phyloP scores from a whole-genome alignment of 805 yeast species.

The Barnettozyma botsteinii region DNA sequence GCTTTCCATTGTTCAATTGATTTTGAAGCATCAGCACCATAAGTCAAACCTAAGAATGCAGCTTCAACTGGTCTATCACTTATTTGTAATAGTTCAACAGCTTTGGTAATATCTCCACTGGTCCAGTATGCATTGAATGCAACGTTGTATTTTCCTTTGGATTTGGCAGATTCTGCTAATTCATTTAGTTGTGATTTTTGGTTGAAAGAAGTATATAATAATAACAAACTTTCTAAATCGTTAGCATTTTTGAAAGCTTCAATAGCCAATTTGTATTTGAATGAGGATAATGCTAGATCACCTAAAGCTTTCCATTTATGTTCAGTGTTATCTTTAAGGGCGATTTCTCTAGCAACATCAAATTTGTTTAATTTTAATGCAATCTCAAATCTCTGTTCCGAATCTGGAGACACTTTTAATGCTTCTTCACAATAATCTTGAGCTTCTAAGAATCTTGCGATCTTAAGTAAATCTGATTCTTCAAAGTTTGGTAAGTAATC shows the following conservation, averaged over 20 bases:
- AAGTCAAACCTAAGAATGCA: conserved; percentile 70
- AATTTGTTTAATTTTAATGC: conserved; percentile 75
- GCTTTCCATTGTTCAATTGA: conserved; percentile 65
- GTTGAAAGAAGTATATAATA: conserved; percentile 78
- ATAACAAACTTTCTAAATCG: conserved; percentile 76
- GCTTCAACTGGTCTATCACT: conserved; percentile 81
- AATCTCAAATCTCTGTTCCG: conserved; percentile 87
- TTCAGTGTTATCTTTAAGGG: conserved; percentile 46
- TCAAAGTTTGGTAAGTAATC: conserved; percentile 53
- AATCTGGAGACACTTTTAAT: conserved; percentile 72
- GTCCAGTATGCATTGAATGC: conserved; percentile 93
- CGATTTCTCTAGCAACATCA: conserved; percentile 62
- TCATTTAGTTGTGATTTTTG: conserved; percentile 51
- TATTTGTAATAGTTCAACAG: conserved; percentile 58
- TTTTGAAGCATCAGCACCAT: conserved; percentile 41
- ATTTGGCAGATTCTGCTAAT: conserved; percentile 63
- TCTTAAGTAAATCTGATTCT: conserved; percentile 62
- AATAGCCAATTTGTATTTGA: conserved; percentile 78
- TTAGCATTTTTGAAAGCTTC: conserved; percentile 72
- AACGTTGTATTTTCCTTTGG: conserved; percentile 76
- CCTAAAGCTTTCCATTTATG: conserved; percentile 91
- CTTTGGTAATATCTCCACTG: conserved; percentile 60
- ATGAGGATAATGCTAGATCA: conserved; percentile 71
- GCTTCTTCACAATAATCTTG: conserved; percentile 88
- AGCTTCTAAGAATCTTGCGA: conserved; percentile 89